Evolutionary conservation across 768 basidiomycete species (phyloP).

Genomic region (Mycena latifolia): DNA sequence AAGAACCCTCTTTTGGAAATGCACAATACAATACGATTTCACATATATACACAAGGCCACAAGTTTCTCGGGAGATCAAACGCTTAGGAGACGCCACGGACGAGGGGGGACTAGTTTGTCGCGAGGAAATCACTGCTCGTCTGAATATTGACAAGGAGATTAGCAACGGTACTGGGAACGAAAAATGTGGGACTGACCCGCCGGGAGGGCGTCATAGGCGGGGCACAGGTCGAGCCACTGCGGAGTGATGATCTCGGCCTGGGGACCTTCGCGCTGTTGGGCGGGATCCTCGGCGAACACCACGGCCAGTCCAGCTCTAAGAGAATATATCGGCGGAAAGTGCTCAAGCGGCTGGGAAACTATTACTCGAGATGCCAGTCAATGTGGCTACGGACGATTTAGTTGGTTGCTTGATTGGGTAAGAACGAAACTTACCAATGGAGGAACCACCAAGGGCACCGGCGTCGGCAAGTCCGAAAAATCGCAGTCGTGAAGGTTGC

Average conservation of each 20-base stretch:
- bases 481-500: no score
- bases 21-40: no score
- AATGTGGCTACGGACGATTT: constrained; percentile 40
- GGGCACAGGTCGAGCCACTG: constrained; percentile 34
- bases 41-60: no score
- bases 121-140: no score
- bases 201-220: constrained; percentile 1
- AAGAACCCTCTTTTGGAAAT: no score
- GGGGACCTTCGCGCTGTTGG: constrained; percentile 40
- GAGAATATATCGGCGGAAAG: background rate
- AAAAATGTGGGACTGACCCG: background rate
- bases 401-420: constrained; percentile 33
- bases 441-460: no score
- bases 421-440: background rate
- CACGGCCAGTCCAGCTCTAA: constrained; percentile 51
- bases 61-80: no score
- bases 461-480: no score
- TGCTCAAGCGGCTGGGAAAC: background rate
- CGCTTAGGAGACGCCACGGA: no score
- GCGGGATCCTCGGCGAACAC: constrained; percentile 51
- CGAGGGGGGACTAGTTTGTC: no score
- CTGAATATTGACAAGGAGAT: no score
- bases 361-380: constrained; percentile 52
- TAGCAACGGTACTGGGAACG: no score
- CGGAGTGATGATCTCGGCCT: constrained; percentile 38